Evolutionary conservation across 208 protist genomes (phyloP).

Genomic region (Leishmania turanica): DNA sequence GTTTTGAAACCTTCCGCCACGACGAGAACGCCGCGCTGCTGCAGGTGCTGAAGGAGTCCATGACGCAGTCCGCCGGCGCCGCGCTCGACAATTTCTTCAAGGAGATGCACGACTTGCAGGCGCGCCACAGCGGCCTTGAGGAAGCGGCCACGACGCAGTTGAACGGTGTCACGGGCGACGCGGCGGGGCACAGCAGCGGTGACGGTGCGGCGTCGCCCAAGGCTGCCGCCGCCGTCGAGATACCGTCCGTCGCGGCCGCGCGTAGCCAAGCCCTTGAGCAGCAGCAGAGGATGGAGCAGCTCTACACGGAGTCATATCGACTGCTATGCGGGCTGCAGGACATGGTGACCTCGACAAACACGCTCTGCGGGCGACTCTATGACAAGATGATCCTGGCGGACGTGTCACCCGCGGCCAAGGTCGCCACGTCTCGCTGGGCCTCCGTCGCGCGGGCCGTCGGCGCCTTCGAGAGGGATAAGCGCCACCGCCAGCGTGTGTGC

Average conservation of each 20-base stretch:
- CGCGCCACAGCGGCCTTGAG: slow-evolving; percentile 11
- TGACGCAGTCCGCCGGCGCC: slow-evolving; percentile 46
- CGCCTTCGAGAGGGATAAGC: slow-evolving; percentile 64
- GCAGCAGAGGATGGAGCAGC: slow-evolving; percentile 36
- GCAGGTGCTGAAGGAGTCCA: slow-evolving; percentile 72
- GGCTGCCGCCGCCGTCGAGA: slow-evolving; percentile 12
- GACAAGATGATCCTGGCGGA: slow-evolving; percentile 57
- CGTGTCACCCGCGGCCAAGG: slow-evolving; percentile 52
- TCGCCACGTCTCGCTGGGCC: slow-evolving; percentile 75
- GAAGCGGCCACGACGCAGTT: neutral
- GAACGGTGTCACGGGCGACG: neutral
- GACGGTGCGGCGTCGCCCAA: neutral
- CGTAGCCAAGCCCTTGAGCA: slow-evolving; percentile 51
- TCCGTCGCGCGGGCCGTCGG: slow-evolving; percentile 71
- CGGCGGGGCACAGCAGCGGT: neutral
- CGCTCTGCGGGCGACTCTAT: slow-evolving; percentile 66
- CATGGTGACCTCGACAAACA: slow-evolving; percentile 54
- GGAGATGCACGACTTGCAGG: slow-evolving; percentile 34
- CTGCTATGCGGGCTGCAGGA: slow-evolving; percentile 60
- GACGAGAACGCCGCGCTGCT: slow-evolving; percentile 68
- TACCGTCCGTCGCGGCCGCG: slow-evolving; percentile 47
- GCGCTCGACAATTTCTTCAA: slow-evolving; percentile 65
- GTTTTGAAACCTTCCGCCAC: slow-evolving; percentile 53
- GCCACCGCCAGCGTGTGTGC: slow-evolving; percentile 76
- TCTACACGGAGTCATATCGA: slow-evolving; percentile 67